A percentile compares a stretch with the other conserved stretches of the same genome.
These are phyloP conservation scores for Pisolithus orientalis DNA, from an alignment of 768 basidiomycete species.

Conservation along the genomic window DNA sequence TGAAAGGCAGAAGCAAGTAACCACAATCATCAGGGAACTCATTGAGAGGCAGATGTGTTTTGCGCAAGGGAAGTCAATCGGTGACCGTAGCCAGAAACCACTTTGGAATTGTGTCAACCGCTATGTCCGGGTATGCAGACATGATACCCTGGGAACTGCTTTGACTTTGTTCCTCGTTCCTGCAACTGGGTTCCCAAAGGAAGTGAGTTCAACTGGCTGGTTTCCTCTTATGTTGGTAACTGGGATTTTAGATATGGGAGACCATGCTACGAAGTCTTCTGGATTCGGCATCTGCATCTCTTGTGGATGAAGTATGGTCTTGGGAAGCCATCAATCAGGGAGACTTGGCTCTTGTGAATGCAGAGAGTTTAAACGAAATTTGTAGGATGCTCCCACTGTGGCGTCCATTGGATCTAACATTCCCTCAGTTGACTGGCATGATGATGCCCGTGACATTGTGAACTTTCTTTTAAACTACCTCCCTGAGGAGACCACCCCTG, in stretches of 20 bases:
- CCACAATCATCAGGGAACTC: too few relatives aligned
- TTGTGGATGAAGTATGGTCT: constrained; percentile 51
- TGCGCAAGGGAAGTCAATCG: too few relatives aligned
- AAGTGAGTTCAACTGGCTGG: too few relatives aligned
- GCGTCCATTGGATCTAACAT: background rate
- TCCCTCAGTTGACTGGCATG: constrained; percentile 64
- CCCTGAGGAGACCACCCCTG: constrained; percentile 34
- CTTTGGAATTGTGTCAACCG: constrained; percentile 58
- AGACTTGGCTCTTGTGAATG: constrained; percentile 74
- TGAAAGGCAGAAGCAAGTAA: too few relatives aligned
- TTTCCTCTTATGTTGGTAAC: too few relatives aligned
- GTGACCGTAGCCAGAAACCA: too few relatives aligned
- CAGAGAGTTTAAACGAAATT: constrained; percentile 43
- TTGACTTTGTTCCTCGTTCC: constrained; percentile 74
- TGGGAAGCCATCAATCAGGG: constrained; percentile 57
- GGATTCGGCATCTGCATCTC: constrained; percentile 27
- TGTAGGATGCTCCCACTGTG: constrained; percentile 36
- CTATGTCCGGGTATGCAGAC: constrained; percentile 40
- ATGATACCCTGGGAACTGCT: constrained; percentile 21
- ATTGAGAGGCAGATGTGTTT: too few relatives aligned
- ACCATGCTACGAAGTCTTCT: constrained; percentile 53
- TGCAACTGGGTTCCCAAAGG: constrained; percentile 36
- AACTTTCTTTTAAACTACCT: constrained; percentile 37
- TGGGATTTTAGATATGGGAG: constrained; percentile 63
- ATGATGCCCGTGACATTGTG: constrained; percentile 66